A percentile compares a stretch with the other conserved stretches of the same genome.
Evolutionary conservation across 345 rosid genomes (phyloP).

Genomic region (Citrus sp.): DNA sequence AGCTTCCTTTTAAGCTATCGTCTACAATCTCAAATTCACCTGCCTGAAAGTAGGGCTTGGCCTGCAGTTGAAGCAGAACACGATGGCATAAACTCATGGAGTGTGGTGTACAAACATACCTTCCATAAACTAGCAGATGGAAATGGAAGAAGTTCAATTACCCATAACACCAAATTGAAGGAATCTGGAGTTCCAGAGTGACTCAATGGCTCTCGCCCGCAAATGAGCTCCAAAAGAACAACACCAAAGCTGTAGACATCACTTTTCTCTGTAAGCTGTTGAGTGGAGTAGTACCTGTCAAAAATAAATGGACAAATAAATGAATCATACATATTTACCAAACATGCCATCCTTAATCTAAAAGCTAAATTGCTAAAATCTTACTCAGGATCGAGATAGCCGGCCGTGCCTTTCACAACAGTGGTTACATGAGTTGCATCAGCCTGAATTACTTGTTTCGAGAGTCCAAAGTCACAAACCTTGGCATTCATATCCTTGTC

Average conservation of each 20-base stretch:
- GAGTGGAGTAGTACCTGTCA: slow-evolving; percentile 77
- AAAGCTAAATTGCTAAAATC: slow-evolving; percentile 1
- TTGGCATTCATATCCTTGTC: slow-evolving; percentile 87
- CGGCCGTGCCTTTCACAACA: slow-evolving; percentile 89
- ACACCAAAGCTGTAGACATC: slow-evolving; percentile 93
- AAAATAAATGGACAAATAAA: neutral
- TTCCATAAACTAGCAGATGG: neutral
- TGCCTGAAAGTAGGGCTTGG: slow-evolving; percentile 88
- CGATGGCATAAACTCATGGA: neutral
- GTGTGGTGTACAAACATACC: neutral
- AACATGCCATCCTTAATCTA: neutral
- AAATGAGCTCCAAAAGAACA: slow-evolving; percentile 84
- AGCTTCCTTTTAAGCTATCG: slow-evolving; percentile 55
- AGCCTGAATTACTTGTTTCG: slow-evolving; percentile 64
- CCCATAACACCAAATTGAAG: slow-evolving; percentile 94
- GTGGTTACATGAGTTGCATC: slow-evolving; percentile 90
- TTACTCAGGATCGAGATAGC: slow-evolving; percentile 96
- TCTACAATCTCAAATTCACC: slow-evolving; percentile 83
- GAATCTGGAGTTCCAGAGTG: slow-evolving; percentile 85
- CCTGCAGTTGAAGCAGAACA: slow-evolving; percentile 41
- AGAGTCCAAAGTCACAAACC: slow-evolving; percentile 75
- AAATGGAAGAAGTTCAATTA: slow-evolving; percentile 17
- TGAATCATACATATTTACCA: neutral
- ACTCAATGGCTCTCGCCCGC: slow-evolving; percentile 84
- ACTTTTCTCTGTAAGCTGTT: slow-evolving; percentile 89